Percentiles rank a stretch among this genome's conserved stretches.
phyloP scores from a whole-genome alignment of 257 asterid genomes.

The Voacanga thouarsii region DNA sequence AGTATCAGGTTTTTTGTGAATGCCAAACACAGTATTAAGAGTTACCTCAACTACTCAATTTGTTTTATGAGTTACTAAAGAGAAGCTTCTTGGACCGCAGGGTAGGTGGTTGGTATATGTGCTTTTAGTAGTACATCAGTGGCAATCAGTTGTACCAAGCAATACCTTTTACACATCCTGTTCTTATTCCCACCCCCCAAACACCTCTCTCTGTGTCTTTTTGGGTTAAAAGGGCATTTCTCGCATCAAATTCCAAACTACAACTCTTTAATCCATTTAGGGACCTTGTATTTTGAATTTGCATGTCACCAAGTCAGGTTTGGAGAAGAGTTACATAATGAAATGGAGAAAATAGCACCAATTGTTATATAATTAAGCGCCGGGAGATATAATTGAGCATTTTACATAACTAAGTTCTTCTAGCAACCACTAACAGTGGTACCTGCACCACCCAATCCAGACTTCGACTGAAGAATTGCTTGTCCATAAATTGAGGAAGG shows the following conservation, averaged over 20 bases:
- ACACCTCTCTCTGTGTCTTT: background rate
- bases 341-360: background rate
- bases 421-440: background rate
- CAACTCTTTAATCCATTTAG: background rate
- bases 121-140: background rate
- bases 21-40: background rate
- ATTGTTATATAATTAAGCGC: background rate
- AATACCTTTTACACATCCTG: background rate
- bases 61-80: background rate
- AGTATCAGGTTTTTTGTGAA: background rate
- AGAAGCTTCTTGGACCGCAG: background rate
- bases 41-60: background rate
- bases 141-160: no score
- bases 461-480: slow-evolving; percentile 88
- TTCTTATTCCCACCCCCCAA: no score
- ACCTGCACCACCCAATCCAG: slow-evolving; percentile 97
- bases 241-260: background rate
- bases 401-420: background rate
- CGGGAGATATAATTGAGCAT: background rate
- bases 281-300: background rate
- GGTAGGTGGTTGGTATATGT: no score
- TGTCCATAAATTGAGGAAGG: slow-evolving; percentile 93
- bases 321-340: background rate
- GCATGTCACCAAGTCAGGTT: background rate
- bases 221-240: background rate